Base-by-base conservation (phyloP, 495 filamentous ascomycete species). In the Durotheca rogersii region DNA sequence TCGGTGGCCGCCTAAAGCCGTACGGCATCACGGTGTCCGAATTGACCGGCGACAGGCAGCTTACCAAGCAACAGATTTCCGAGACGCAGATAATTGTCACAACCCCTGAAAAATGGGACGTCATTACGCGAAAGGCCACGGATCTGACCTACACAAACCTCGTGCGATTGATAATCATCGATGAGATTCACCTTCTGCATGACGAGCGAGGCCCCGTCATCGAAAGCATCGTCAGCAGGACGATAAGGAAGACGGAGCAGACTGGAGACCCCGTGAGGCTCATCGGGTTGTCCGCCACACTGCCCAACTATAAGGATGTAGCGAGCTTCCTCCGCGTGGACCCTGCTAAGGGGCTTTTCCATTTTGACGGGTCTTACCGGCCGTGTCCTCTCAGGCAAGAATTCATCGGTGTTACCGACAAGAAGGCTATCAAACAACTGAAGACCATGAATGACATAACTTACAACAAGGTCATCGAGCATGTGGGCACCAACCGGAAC, bases 381-480 rank as follows among this genome's bases (percentile, higher is more conserved):
- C 93, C 93, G 41, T 97, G 94, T 63, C 93, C 93, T 2, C 66
- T 99, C 49, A 87, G 84, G 56, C 93, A 99, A 62, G 93, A 99
- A 67, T 99, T 96, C 69, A 92, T 99, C 63, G 93, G 94, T 41
- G 86, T 99, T 23, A 96, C 90, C 0, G 93, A 99, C 51, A 94
- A 91, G 71, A 99, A 99, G 60, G 88, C 93, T 12, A 99, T 97
- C 73, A 99, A 96, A 71, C 93, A 99, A 70, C 75, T 99, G 38
- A 95, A 96, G 78, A 94, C 87, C 0, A 99, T 99, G 93, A 99
- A 99, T 53, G 93, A 99, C 60, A 90, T 99, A 29, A 95, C 89
- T 40, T 97, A 99, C 66, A 94, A 84, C 35, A 99, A 99, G 65
- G 91, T 97, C 14, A 80, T 99, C 51, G 93, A 99, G 67, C 93